Evolutionary conservation across 768 basidiomycete genomes (phyloP), one percentile per base, ranked within the genome.

Genomic region (Kwoniella sp.): DNA sequence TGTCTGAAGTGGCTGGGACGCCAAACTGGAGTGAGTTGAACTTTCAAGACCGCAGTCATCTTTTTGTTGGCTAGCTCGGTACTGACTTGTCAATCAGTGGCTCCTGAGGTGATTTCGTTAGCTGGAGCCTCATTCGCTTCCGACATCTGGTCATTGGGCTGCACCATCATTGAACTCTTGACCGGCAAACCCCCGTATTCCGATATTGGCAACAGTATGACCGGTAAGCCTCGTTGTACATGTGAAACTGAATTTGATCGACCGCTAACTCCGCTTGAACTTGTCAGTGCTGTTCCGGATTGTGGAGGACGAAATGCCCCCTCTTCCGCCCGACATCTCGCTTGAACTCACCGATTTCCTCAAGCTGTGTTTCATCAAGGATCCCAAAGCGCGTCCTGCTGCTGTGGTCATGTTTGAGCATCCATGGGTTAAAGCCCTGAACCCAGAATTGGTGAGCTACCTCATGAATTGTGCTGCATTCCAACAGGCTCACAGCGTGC

Each of bases 91-190:
- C 9, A 17, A 17, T 5, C 65, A 85, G 84, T 99, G 93, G 94
- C 94, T 12, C 95, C 95, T 1, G 95, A 99, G 81, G 91, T 97
- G 56, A 98, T 99, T 67, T 89, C 93, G 78, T 86, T 98, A 61
- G 90, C 93, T 79, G 94, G 94, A 2, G 91, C 95, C 8, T 90
- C 91, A 9, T 73, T 72, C 23, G 65, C 68, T 1, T 72, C 68
- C n/a, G 74, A 75, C 52, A 74, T 75, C 56, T 77, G 76, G 76
- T 95, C 93, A 0, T 81, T 99, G 68, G 95, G 88, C 0, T 96
- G 94, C 76, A 97, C 95, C 2, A 88, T 97, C 71, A 88, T 95
- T 72, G 95, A 99, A 81, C 85, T 99, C 26, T 83, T 97, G 69
- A 95, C 93, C 5, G 95, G 95, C 1, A 84, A 86, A 30, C 95